phyloP scores from a whole-genome alignment of 305 asterid genomes.

The Fraxinus platypoda region DNA sequence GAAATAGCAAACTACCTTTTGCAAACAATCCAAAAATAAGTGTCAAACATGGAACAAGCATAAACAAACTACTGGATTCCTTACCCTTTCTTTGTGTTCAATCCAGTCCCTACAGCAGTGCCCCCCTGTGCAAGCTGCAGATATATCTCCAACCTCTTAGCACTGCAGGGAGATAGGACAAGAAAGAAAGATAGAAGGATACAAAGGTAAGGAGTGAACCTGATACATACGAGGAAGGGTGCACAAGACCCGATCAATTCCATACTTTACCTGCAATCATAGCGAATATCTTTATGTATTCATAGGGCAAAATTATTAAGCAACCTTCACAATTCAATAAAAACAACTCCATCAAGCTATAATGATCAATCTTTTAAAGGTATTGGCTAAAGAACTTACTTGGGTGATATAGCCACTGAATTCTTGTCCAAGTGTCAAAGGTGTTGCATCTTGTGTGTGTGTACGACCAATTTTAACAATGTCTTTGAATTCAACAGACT shows the following conservation, averaged over 20 bases:
- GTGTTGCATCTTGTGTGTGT: constrained; percentile 98
- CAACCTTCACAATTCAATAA: constrained; percentile 1
- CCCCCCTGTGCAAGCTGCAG: constrained; percentile 96
- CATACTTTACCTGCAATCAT: constrained; percentile 71
- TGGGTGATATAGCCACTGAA: constrained; percentile 93
- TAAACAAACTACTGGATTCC: constrained; percentile 18
- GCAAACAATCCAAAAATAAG: constrained; percentile 13
- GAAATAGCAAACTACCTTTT: constrained; percentile 8
- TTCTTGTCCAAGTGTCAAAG: constrained; percentile 96
- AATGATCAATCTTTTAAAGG: not conserved
- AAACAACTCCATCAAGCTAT: constrained; percentile 9
- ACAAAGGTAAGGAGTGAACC: constrained; percentile 42
- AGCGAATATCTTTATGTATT: constrained; percentile 8
- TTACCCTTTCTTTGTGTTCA: constrained; percentile 91
- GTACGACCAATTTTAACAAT: constrained; percentile 94
- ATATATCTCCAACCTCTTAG: constrained; percentile 31
- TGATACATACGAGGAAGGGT: constrained; percentile 91
- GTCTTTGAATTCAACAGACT: constrained; percentile 79
- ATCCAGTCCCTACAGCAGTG: constrained; percentile 94
- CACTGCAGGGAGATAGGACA: constrained; percentile 21
- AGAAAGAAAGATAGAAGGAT: constrained; percentile 12
- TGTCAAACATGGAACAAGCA: constrained; percentile 24
- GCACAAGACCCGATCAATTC: constrained; percentile 71
- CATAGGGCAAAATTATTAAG: not conserved
- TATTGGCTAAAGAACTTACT: constrained; percentile 45